A percentile compares a stretch with the other conserved stretches of the same genome.
phyloP scores from a whole-genome alignment of 140 eudicot species.

The Anethum foeniculum region DNA sequence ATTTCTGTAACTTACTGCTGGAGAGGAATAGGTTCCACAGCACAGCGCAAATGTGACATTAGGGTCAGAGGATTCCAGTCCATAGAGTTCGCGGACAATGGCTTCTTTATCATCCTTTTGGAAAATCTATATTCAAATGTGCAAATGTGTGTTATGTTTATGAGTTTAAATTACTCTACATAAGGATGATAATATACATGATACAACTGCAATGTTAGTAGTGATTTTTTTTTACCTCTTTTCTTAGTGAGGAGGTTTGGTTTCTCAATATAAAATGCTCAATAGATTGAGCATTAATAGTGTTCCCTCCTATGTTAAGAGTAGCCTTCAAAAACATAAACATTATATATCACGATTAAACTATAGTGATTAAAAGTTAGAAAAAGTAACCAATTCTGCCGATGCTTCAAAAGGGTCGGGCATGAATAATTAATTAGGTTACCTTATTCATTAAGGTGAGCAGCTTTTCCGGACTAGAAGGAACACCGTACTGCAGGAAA shows the following conservation, averaged over 20 bases:
- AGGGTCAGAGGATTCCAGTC: conserved; percentile 60
- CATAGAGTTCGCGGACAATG: conserved; percentile 45
- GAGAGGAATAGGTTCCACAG: conserved; percentile 91
- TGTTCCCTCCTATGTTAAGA: conserved; percentile 75
- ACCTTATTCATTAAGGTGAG: conserved; percentile 79
- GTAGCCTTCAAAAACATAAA: conserved; percentile 44
- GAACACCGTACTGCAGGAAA: conserved; percentile 80
- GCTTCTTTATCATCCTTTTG: conserved; percentile 46
- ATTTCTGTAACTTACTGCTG: conserved; percentile 48
- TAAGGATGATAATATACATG: background rate
- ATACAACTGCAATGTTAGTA: background rate
- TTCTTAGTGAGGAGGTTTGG: conserved; percentile 34
- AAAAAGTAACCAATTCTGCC: background rate
- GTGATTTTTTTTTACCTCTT: conserved; percentile 42
- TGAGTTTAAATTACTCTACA: background rate
- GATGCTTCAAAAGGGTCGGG: background rate
- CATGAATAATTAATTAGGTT: background rate
- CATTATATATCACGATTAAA: background rate
- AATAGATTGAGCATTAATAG: conserved; percentile 68
- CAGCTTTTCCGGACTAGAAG: conserved; percentile 62
- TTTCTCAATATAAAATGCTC: conserved; percentile 76
- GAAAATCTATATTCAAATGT: conserved; percentile 18
- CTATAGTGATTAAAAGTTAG: background rate
- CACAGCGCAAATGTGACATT: conserved; percentile 77
- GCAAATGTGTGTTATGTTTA: background rate